Conservation (phyloP, 2,329 filamentous ascomycete genomes). For the Zasmidium cellare region DNA sequence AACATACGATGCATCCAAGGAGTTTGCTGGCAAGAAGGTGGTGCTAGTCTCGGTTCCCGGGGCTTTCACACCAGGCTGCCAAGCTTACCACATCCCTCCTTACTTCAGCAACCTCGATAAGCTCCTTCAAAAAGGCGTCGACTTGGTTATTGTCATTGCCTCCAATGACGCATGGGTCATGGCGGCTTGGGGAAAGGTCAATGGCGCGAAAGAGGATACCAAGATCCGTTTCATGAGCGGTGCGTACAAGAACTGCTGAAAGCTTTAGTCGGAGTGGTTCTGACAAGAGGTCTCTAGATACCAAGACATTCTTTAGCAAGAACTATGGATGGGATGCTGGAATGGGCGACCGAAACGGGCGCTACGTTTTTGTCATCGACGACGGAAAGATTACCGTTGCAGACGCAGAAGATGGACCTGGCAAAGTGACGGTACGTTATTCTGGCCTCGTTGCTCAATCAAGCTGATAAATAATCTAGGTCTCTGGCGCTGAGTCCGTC, state of each 20-base stretch:
- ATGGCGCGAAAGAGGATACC: conserved; percentile 70
- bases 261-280: background rate
- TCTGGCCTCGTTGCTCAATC: background rate
- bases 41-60: conserved; percentile 69
- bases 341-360: conserved; percentile 68
- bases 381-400: conserved; percentile 76
- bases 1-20: conserved; percentile 76
- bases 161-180: conserved; percentile 82
- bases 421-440: conserved; percentile 47
- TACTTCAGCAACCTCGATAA: conserved; percentile 72
- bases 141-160: conserved; percentile 77
- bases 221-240: conserved; percentile 72
- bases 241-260: background rate
- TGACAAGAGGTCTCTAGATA: conserved; percentile 48
- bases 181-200: conserved; percentile 73
- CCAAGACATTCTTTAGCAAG: conserved; percentile 71
- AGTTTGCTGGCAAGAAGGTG: conserved; percentile 70
- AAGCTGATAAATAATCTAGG: conserved; percentile 13
- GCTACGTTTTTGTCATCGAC: conserved; percentile 76
- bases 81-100: conserved; percentile 75
- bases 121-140: conserved; percentile 78
- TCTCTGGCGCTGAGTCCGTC: conserved; percentile 28
- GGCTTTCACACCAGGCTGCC: conserved; percentile 81
- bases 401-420: conserved; percentile 64
- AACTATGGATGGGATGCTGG: conserved; percentile 72